Evolutionary conservation across 306 rosid species (phyloP).

Genomic region (Cyamopsis tetragonoloba): DNA sequence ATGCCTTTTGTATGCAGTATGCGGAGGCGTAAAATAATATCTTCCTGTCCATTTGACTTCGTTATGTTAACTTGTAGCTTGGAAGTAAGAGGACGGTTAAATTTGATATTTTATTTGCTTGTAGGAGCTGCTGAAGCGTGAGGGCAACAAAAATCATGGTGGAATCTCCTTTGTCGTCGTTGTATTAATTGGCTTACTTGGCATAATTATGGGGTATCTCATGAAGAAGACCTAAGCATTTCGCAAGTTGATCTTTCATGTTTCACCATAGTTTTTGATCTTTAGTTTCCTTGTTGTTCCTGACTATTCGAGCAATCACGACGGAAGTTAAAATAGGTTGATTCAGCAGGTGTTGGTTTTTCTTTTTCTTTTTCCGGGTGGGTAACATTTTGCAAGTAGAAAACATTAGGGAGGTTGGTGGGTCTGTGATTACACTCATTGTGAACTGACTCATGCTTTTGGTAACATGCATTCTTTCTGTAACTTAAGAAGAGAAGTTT

Average conservation of each 20-base stretch:
- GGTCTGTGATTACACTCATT: constrained; percentile 46
- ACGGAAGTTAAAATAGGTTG: constrained; percentile 42
- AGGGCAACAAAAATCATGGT: constrained; percentile 52
- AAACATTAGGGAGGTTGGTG: constrained; percentile 37
- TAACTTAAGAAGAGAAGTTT: constrained; percentile 43
- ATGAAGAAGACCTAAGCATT: constrained; percentile 54
- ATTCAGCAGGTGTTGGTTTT: constrained; percentile 34
- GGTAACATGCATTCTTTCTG: constrained; percentile 62
- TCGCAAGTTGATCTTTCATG: constrained; percentile 23
- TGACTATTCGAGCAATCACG: constrained; percentile 43
- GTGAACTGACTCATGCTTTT: constrained; percentile 43
- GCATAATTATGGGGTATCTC: constrained; percentile 71
- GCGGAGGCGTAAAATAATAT: no score
- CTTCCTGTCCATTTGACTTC: neutral
- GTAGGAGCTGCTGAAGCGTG: constrained; percentile 83
- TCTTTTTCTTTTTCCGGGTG: constrained; percentile 29
- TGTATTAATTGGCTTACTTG: constrained; percentile 60
- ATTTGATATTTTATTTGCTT: constrained; percentile 18
- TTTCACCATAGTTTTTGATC: constrained; percentile 25
- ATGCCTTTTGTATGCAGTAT: neutral
- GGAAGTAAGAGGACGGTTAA: neutral
- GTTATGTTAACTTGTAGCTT: constrained; percentile 7
- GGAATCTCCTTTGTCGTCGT: constrained; percentile 63
- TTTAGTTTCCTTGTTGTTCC: constrained; percentile 31
- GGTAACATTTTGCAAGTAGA: constrained; percentile 50